These are phyloP conservation scores for Boletus tylopilopsis DNA, from an alignment of 768 basidiomycete species.

Conservation along the genomic window DNA sequence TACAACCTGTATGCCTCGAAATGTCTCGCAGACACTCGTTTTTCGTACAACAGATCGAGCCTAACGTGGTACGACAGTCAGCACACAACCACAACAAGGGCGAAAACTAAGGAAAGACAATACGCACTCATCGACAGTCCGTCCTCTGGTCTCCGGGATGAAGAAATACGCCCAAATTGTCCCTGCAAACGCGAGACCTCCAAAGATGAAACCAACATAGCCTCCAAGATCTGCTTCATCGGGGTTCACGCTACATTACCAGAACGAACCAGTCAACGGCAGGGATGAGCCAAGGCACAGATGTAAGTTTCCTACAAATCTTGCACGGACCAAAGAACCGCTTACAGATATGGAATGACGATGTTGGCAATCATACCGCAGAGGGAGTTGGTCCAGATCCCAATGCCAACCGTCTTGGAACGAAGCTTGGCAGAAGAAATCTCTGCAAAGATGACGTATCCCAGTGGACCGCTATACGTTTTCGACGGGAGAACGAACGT, in stretches of 20 bases:
- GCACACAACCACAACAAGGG: background rate
- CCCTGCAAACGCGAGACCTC: conserved; percentile 20
- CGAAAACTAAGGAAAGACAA: background rate
- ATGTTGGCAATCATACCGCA: conserved; percentile 25
- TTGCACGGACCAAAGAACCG: background rate
- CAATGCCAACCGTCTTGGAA: conserved; percentile 28
- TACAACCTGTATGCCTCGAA: conserved; percentile 22
- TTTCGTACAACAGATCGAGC: conserved; percentile 32
- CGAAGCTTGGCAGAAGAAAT: conserved; percentile 29
- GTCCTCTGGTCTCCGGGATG: conserved; percentile 25
- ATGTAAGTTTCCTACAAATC: too few relatives aligned
- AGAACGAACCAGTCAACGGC: too few relatives aligned
- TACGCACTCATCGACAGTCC: conserved; percentile 30
- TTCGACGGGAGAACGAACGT: too few relatives aligned
- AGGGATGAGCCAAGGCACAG: too few relatives aligned
- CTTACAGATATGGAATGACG: conserved; percentile 28
- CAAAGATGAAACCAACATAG: conserved; percentile 29
- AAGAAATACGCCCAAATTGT: conserved; percentile 26
- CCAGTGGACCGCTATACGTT: conserved; percentile 23
- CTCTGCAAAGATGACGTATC: conserved; percentile 27
- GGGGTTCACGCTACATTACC: conserved; percentile 21
- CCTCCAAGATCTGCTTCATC: conserved; percentile 25
- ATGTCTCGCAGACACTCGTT: conserved; percentile 25
- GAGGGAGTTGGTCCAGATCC: conserved; percentile 25
- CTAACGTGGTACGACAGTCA: conserved; percentile 2